Percentiles rank a stretch among this genome's conserved stretches.
phyloP scores from a whole-genome alignment of 1,284 basidiomycete genomes.

The Tilletia indica region DNA sequence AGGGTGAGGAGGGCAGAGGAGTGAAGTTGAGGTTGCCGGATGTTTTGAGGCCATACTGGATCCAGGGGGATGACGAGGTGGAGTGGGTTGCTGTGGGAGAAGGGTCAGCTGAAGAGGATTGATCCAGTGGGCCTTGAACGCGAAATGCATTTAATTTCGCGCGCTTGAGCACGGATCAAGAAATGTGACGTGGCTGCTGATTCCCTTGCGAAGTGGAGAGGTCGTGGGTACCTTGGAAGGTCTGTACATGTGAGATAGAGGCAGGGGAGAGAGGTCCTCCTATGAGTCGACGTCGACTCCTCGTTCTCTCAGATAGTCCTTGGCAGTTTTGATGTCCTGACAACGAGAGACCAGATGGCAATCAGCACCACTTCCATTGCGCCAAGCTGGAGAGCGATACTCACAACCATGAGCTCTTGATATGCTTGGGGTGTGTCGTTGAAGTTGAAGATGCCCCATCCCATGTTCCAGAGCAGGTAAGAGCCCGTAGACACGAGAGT shows the following conservation, averaged over 20 bases:
- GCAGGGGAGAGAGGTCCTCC: too few species aligned
- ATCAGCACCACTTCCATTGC: too few species aligned
- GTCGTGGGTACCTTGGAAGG: neutral
- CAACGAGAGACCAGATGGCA: too few species aligned
- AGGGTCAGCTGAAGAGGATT: neutral
- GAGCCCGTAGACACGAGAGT: constrained; percentile 33
- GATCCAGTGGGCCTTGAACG: too few species aligned
- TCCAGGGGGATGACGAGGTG: constrained; percentile 23
- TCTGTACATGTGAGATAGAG: neutral
- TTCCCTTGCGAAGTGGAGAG: too few species aligned
- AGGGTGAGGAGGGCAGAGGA: constrained; percentile 19
- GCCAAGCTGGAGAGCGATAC: constrained; percentile 10
- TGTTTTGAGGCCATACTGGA: constrained; percentile 43
- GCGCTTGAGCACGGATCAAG: too few species aligned
- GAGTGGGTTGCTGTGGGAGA: constrained; percentile 6
- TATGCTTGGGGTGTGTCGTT: constrained; percentile 35
- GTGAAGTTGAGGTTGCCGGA: constrained; percentile 37
- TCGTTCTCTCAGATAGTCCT: constrained; percentile 32
- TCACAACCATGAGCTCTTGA: constrained; percentile 33
- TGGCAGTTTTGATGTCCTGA: constrained; percentile 41
- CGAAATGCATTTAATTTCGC: too few species aligned
- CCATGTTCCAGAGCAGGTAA: constrained; percentile 34
- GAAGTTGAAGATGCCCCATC: constrained; percentile 39
- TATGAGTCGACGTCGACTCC: constrained; percentile 34
- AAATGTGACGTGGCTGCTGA: too few species aligned